Base-by-base conservation (phyloP, 1,284 basidiomycete species). In the Naganishia sp. region DNA sequence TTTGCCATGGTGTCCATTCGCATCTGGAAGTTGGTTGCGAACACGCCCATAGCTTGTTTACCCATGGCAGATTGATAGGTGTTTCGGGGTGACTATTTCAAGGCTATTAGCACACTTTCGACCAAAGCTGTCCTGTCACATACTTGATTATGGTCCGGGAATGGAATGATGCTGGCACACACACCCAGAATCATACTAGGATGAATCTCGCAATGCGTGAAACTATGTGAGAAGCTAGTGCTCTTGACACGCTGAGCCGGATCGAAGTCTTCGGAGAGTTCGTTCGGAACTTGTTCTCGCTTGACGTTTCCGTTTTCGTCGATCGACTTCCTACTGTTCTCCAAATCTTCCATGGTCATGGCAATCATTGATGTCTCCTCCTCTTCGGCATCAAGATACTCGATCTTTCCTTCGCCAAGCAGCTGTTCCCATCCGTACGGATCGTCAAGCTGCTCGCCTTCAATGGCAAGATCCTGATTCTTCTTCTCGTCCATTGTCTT, bases 41-140 rank as follows among this genome's bases (percentile, higher is more conserved):
- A 96, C 70, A 98, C 92, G 63, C 95, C 95, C 94, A 98, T 98
- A 5, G 95, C 95, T 86, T 99, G 95, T 82, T 99, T 99, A 76
- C 95, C 95, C 95, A 99, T 99, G 64, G 95, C 96, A 55, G 93
- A 95, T 81, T 97, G 94, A 75, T 99, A 99, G 4, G 95, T 98
- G 77, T 99, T 99, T 86, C 95, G 93, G 70, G 95, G 95, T 65
- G 93, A 96, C 89, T 98, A 73, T n/a, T 23, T 21, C 18, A 33
- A 15, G 7, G 39, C 48, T 53, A 63, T 48, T 36, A 53, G 36
- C 16, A n/a, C n/a, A 2, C 15, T 21, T 9, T 7, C n/a, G 16
- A 60, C 52, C 6, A 0, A 2, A 16, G 33, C 16, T 15, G 7
- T 55, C 13, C n/a, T 52, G 21, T 36, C n/a, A 80, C 86, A 70